Evolutionary conservation across 176 grass and related monocot species (phyloP), one percentile per base, ranked within the genome.

Genomic region (Triticum turgidum): DNA sequence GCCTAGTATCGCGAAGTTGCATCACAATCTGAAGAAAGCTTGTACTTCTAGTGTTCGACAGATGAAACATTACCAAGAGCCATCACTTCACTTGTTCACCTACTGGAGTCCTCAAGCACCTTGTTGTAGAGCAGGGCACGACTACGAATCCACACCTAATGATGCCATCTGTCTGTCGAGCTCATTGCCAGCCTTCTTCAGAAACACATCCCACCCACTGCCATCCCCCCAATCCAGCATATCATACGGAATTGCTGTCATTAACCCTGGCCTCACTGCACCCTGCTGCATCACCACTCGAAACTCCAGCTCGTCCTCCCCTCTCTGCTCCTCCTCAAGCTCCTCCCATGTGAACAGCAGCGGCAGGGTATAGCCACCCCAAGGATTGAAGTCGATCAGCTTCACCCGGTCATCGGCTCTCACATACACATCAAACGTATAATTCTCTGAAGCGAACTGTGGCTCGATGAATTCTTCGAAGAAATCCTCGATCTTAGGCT

Each of bases 321-420:
- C 75, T 66, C 59, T 85, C 32, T 42, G 44, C 22, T 66, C 39
- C 33, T 84, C 86, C 80, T 92, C 94, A 47, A 96, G 82, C 65
- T 96, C 93, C 38, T 96, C 92, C 97, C 92, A 98, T 32, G 85
- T 82, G 80, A 94, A 98, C 61, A 98, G 71, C 4, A 96, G 82
- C 0, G 97, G 90, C 59, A 98, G 74, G 35, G 92, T 96, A 83
- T 91, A 98, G 39, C 84, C 82, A 1, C 93, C 93, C 93, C 94
- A 98, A 1, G 93, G 97, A 68, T 98, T 98, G 79, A 98, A 96
- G 84, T 98, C 97, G 12, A 98, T 84, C 41, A 98, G 76, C 62
- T 95, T 91, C 51, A 98, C 92, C 61, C 49, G 56, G 13, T 78
- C 81, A 61, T 92, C 87, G 0, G 82, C 72, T 29, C 83, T 79